These are phyloP conservation scores for Allium sativum DNA, from an alignment of 106 monocot species.

Conservation along the genomic window DNA sequence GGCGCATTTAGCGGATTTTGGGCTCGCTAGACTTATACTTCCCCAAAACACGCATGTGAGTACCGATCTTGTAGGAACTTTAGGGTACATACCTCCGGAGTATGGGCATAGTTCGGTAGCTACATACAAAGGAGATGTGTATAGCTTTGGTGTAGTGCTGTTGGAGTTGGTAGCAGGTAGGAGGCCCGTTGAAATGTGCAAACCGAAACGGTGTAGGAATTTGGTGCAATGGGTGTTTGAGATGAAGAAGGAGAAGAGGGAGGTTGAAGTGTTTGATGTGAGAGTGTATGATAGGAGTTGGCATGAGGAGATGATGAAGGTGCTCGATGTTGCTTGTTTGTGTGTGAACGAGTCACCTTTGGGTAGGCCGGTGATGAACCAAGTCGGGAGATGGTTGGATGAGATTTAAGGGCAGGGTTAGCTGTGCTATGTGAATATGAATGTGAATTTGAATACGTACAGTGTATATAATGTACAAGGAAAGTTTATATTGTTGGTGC, in stretches of 20 bases:
- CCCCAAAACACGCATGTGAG: slow-evolving; percentile 13
- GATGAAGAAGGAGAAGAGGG: slow-evolving; percentile 22
- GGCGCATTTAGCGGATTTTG: slow-evolving; percentile 23
- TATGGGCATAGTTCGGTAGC: slow-evolving; percentile 20
- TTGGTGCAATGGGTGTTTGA: slow-evolving; percentile 15
- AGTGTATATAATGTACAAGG: too few relatives aligned
- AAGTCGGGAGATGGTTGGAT: slow-evolving; percentile 17
- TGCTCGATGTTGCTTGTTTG: slow-evolving; percentile 13
- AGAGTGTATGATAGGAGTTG: slow-evolving; percentile 6
- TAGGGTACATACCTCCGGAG: slow-evolving; percentile 24
- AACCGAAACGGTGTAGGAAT: slow-evolving; percentile 16
- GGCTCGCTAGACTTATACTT: slow-evolving; percentile 20
- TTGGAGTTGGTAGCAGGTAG: slow-evolving; percentile 14
- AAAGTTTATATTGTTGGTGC: too few relatives aligned
- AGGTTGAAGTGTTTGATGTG: slow-evolving; percentile 14
- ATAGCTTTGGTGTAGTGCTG: slow-evolving; percentile 22
- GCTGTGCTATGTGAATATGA: too few relatives aligned
- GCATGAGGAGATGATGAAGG: slow-evolving; percentile 7
- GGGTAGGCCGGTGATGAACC: slow-evolving; percentile 15
- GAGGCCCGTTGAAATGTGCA: slow-evolving; percentile 23
- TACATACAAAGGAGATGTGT: slow-evolving; percentile 21
- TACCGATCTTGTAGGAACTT: slow-evolving; percentile 19
- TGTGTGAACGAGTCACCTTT: slow-evolving; percentile 16
- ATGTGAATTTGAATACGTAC: too few relatives aligned
- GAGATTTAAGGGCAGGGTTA: not conserved